Evolutionary conservation across 768 basidiomycete genomes (phyloP).

Genomic region (Sistotremastrum niveocremeum): DNA sequence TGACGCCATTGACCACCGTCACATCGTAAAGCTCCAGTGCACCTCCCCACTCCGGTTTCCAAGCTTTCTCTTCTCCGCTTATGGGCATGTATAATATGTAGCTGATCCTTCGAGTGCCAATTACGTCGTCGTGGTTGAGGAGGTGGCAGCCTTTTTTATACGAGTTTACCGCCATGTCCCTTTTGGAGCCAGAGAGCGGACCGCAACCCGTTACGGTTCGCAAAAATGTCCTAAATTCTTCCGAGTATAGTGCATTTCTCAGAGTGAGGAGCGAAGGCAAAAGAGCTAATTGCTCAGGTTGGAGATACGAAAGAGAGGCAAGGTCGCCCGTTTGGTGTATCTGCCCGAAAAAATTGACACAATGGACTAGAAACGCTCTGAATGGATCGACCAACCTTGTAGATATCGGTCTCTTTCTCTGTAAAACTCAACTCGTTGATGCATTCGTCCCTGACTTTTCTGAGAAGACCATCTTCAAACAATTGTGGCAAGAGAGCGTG

Average conservation of each 20-base stretch:
- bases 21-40: slow-evolving; percentile 88
- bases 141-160: slow-evolving; percentile 89
- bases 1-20: slow-evolving; percentile 41
- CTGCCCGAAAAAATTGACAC: slow-evolving; percentile 27
- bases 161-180: slow-evolving; percentile 90
- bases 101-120: slow-evolving; percentile 83
- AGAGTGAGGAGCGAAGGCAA: slow-evolving; percentile 71
- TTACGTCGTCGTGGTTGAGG: slow-evolving; percentile 97
- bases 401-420: slow-evolving; percentile 97
- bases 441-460: slow-evolving; percentile 75
- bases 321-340: slow-evolving; percentile 97
- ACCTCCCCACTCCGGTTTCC: slow-evolving; percentile 87
- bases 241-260: slow-evolving; percentile 84
- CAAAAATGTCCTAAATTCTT: slow-evolving; percentile 68
- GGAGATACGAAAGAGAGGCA: slow-evolving; percentile 81
- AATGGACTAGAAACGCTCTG: not conserved
- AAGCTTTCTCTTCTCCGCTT: slow-evolving; percentile 45
- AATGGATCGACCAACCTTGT: slow-evolving; percentile 48
- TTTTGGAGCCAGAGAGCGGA: slow-evolving; percentile 78
- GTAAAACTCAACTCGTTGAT: slow-evolving; percentile 65
- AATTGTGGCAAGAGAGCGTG: slow-evolving; percentile 70
- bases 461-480: slow-evolving; percentile 72
- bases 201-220: slow-evolving; percentile 85
- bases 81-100: slow-evolving; percentile 96
- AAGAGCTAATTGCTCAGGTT: slow-evolving; percentile 59